Conservation (phyloP, 352 stramenopile species). For the Pseudoperonospora humuli region DNA sequence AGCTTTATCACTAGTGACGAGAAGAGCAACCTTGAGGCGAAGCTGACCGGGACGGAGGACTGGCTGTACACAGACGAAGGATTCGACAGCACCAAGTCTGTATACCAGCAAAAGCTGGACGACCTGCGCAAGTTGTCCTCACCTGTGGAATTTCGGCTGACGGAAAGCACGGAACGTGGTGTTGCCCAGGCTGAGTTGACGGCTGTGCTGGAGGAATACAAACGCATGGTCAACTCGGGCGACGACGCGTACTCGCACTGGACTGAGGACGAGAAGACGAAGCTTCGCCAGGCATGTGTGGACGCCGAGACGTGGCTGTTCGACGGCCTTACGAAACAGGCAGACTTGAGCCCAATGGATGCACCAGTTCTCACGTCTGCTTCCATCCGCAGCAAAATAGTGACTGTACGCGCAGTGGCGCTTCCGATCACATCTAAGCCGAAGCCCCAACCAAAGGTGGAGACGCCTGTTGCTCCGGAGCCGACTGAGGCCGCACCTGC, state of each 20-base stretch:
- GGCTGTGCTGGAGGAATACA: constrained; percentile 92
- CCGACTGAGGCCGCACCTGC: constrained; percentile 28
- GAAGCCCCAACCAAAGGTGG: constrained; percentile 83
- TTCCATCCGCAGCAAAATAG: constrained; percentile 86
- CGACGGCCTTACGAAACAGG: constrained; percentile 94
- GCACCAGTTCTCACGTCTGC: constrained; percentile 89
- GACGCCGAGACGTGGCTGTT: constrained; percentile 93
- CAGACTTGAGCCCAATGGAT: constrained; percentile 66
- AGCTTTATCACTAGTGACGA: constrained; percentile 88
- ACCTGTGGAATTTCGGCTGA: constrained; percentile 90
- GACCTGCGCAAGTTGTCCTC: constrained; percentile 90
- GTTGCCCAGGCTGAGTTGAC: constrained; percentile 87
- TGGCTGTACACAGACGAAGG: constrained; percentile 99
- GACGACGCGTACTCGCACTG: constrained; percentile 94
- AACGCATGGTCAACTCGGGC: constrained; percentile 90
- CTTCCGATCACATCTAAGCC: constrained; percentile 96
- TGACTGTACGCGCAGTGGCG: constrained; percentile 83
- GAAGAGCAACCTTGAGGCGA: constrained; percentile 77
- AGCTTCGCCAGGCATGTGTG: constrained; percentile 85
- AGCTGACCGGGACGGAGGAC: constrained; percentile 91
- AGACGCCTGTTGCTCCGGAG: constrained; percentile 41
- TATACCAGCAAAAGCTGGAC: constrained; percentile 93
- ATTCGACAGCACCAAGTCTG: constrained; percentile 96
- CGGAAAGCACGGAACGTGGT: constrained; percentile 87
- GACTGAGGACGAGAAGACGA: constrained; percentile 91